Evolutionary conservation across 208 protist genomes (phyloP).

Genomic region (Borovskyia barvae): DNA sequence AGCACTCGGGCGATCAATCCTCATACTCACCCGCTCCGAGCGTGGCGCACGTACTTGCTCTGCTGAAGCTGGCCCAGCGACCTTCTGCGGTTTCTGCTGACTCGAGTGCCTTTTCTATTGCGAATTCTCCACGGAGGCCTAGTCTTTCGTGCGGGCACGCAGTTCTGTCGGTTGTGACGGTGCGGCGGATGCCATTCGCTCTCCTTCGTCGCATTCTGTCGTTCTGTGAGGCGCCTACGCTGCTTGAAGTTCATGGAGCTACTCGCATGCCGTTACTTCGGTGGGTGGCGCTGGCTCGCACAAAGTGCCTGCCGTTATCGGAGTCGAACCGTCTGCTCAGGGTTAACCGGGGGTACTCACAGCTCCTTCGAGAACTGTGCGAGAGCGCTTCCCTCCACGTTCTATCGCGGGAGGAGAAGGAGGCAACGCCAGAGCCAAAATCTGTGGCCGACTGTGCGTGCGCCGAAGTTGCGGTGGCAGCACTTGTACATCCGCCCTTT

Average conservation of each 20-base stretch:
- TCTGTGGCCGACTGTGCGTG: not conserved
- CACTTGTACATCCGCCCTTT: not conserved
- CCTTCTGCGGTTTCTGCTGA: no score
- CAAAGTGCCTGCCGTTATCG: conserved; percentile 12
- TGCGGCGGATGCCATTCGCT: conserved; percentile 37
- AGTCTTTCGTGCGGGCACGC: no score
- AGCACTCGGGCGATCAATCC: not conserved
- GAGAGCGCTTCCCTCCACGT: not conserved
- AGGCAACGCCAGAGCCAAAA: not conserved
- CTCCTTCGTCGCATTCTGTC: conserved; percentile 34
- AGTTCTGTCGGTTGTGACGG: no score
- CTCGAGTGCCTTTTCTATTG: no score
- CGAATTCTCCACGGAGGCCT: no score
- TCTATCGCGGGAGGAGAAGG: conserved; percentile 10
- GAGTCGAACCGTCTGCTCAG: conserved; percentile 15
- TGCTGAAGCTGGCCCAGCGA: conserved; percentile 1
- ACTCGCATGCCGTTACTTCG: conserved; percentile 39
- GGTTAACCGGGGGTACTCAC: conserved; percentile 1
- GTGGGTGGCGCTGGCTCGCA: conserved; percentile 16
- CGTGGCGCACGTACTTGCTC: not conserved
- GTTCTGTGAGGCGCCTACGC: conserved; percentile 27
- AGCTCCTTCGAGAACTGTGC: conserved; percentile 1
- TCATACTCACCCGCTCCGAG: not conserved
- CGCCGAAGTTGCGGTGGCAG: not conserved
- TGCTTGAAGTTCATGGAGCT: conserved; percentile 28